A percentile compares a stretch with the other conserved stretches of the same genome.
Conservation (phyloP, 106 monocot genomes). For the Platanthera guangdongensis region DNA sequence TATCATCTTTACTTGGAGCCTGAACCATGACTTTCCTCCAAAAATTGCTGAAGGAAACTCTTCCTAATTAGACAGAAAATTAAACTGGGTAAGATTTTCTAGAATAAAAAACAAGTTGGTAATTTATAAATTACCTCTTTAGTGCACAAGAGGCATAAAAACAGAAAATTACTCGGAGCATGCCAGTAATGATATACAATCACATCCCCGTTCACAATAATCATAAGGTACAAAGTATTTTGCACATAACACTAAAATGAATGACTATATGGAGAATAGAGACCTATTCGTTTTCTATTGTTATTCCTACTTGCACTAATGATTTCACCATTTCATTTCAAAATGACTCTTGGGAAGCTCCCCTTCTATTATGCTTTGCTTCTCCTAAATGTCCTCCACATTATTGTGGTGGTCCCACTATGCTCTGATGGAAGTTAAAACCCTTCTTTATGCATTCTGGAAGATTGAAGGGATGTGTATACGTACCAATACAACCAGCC, state of each 20-base stretch:
- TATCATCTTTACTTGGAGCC: constrained; percentile 37
- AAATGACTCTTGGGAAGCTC: too few species aligned
- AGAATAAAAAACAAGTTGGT: neutral
- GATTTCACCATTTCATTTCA: too few species aligned
- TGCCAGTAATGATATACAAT: neutral
- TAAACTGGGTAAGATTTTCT: neutral
- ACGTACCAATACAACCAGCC: too few species aligned
- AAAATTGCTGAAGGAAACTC: constrained; percentile 32
- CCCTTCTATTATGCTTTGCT: too few species aligned
- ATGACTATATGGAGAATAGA: too few species aligned
- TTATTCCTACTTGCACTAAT: too few species aligned
- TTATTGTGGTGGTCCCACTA: too few species aligned
- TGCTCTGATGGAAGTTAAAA: too few species aligned
- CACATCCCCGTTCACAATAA: neutral
- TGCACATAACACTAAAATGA: neutral
- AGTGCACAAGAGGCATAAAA: neutral
- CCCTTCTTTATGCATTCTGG: too few species aligned
- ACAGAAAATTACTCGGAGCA: neutral
- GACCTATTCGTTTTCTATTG: too few species aligned
- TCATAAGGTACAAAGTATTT: neutral
- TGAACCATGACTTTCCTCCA: constrained; percentile 81
- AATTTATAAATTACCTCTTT: neutral
- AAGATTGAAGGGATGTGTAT: too few species aligned
- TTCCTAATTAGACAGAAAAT: constrained; percentile 26
- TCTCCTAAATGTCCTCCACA: too few species aligned